phyloP scores from a whole-genome alignment of 2,329 filamentous ascomycete genomes.

The Onygena corvina region DNA sequence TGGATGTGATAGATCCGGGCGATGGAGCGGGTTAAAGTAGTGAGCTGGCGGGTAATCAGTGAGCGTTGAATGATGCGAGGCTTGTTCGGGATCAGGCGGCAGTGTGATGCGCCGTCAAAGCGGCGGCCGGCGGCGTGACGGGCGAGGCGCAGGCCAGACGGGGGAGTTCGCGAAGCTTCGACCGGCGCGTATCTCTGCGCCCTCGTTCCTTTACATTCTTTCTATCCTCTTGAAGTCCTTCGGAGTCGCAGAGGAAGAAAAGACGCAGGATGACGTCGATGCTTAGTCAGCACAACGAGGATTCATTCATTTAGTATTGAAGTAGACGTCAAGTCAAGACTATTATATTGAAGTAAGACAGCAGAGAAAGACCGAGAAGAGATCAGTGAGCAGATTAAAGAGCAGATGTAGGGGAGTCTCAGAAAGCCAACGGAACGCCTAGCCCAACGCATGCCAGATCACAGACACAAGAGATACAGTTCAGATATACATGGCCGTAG shows the following conservation, averaged over 20 bases:
- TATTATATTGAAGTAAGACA: too few species aligned
- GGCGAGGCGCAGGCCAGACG: background rate
- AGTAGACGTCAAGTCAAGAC: background rate
- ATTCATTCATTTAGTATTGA: too few species aligned
- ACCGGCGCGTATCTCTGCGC: too few species aligned
- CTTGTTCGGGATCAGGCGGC: too few species aligned
- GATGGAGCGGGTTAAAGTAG: too few species aligned
- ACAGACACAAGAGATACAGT: background rate
- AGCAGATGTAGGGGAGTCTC: background rate
- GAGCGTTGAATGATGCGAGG: too few species aligned
- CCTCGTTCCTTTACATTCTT: background rate
- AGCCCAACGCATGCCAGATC: background rate
- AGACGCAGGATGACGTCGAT: background rate
- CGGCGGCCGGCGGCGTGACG: background rate
- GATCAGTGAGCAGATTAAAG: background rate
- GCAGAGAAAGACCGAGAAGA: background rate
- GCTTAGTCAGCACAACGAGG: background rate
- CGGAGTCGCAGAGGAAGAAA: background rate
- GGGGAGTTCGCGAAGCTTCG: background rate
- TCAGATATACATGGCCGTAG: background rate
- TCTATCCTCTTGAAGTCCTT: background rate
- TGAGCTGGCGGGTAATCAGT: too few species aligned
- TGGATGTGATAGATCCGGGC: too few species aligned
- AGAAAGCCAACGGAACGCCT: slow-evolving; percentile 5
- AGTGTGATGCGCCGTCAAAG: background rate